Evolutionary conservation across 208 protist species (phyloP).

Genomic region (Acanthamoeba castellanii): DNA sequence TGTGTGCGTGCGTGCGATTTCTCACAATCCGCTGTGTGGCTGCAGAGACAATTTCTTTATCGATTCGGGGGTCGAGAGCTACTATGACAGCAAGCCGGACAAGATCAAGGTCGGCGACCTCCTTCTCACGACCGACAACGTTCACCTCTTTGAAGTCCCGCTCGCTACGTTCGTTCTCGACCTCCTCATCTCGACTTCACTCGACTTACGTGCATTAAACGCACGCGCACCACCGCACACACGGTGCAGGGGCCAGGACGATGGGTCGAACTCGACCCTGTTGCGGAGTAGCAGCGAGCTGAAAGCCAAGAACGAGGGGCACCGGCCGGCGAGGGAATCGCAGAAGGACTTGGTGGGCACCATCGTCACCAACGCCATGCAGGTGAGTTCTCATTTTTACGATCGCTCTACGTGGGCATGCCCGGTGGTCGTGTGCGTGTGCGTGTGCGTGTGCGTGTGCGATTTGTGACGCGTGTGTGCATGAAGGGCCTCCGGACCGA

Average conservation of each 20-base stretch:
- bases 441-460: too few species aligned
- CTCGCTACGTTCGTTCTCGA: background rate
- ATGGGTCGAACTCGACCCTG: background rate
- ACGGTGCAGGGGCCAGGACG: background rate
- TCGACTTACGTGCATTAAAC: background rate
- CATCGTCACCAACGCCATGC: slow-evolving; percentile 27
- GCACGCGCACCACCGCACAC: background rate
- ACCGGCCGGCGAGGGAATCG: background rate
- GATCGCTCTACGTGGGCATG: too few species aligned
- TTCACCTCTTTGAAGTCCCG: background rate
- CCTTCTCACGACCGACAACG: slow-evolving; percentile 40
- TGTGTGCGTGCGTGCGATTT: too few species aligned
- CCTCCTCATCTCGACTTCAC: background rate
- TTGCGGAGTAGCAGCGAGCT: slow-evolving; percentile 15
- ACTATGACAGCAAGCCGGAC: slow-evolving; percentile 73
- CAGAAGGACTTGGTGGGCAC: slow-evolving; percentile 46
- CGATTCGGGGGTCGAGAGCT: slow-evolving; percentile 72
- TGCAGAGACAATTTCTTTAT: slow-evolving; percentile 68
- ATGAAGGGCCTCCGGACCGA: background rate
- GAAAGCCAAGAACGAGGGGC: background rate
- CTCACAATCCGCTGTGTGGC: background rate
- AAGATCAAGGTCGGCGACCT: slow-evolving; percentile 76
- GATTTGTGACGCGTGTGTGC: too few species aligned
- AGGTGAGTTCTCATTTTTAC: too few species aligned
- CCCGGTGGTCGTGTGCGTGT: too few species aligned